These are phyloP conservation scores for Neurospora sp. DNA, from an alignment of 495 filamentous ascomycete genomes.

Conservation along the genomic window DNA sequence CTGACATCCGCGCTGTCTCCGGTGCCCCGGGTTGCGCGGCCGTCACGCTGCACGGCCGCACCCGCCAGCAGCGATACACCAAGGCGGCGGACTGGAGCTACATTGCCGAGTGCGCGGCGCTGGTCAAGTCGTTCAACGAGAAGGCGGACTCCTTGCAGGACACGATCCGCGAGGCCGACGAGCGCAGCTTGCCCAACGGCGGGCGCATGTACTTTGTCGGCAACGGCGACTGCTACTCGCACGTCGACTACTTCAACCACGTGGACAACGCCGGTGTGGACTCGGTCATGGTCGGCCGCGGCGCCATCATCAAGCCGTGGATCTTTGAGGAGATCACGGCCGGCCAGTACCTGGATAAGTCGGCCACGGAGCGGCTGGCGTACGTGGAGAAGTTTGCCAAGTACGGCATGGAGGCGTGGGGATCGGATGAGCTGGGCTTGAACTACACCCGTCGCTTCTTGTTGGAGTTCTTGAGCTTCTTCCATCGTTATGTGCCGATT, in stretches of 20 bases:
- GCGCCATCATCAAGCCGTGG: conserved; percentile 94
- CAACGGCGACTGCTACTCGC: conserved; percentile 93
- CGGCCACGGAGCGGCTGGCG: conserved; percentile 71
- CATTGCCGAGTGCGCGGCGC: conserved; percentile 77
- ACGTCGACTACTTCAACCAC: conserved; percentile 74
- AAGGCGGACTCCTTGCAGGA: conserved; percentile 54
- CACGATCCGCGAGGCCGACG: conserved; percentile 67
- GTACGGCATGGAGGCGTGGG: conserved; percentile 90
- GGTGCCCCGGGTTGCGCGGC: conserved; percentile 77
- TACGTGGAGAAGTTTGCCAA: conserved; percentile 80
- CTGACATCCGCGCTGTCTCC: conserved; percentile 49
- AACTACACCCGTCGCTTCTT: conserved; percentile 83
- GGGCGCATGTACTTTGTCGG: conserved; percentile 78
- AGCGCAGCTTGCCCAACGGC: conserved; percentile 46
- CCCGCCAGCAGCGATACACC: conserved; percentile 89
- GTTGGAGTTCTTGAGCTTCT: conserved; percentile 91
- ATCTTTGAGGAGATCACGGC: conserved; percentile 90
- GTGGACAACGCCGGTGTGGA: conserved; percentile 70
- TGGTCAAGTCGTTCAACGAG: conserved; percentile 68
- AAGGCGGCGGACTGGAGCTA: conserved; percentile 83
- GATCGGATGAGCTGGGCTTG: conserved; percentile 84
- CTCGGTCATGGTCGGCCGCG: conserved; percentile 82
- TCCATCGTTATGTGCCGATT: conserved; percentile 79
- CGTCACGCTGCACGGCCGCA: conserved; percentile 87
- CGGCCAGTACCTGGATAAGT: conserved; percentile 92